Conservation (phyloP, 2,329 filamentous ascomycete genomes). For the Colletotrichum tanaceti region DNA sequence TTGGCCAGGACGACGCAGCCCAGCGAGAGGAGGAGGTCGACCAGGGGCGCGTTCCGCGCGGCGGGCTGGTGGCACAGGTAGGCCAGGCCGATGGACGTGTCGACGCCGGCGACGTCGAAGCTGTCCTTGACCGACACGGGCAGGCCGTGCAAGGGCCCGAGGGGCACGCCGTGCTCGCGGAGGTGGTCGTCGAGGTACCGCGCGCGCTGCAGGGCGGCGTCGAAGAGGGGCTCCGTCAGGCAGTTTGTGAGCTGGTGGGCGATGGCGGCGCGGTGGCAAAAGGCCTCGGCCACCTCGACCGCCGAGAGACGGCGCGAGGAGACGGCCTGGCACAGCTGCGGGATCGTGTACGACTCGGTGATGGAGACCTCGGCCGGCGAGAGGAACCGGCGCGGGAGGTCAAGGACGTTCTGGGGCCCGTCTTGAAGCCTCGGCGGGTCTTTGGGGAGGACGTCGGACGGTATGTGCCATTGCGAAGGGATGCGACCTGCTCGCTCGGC, state of each 20-base stretch:
- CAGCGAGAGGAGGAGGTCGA: constrained; percentile 47
- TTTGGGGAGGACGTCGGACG: constrained; percentile 1
- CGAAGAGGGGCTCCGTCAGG: constrained; percentile 64
- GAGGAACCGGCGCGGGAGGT: constrained; percentile 19
- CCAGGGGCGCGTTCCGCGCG: constrained; percentile 45
- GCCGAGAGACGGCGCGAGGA: constrained; percentile 3
- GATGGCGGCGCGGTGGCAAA: constrained; percentile 45
- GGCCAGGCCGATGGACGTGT: constrained; percentile 57
- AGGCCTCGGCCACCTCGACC: constrained; percentile 17
- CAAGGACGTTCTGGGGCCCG: constrained; percentile 28
- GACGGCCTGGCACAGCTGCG: constrained; percentile 15
- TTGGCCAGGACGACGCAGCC: constrained; percentile 43
- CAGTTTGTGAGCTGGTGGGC: constrained; percentile 70
- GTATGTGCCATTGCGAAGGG: constrained; percentile 30
- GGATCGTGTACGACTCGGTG: constrained; percentile 20
- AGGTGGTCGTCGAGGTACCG: constrained; percentile 60
- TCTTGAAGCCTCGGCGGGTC: constrained; percentile 18
- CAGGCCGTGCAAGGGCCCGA: constrained; percentile 72
- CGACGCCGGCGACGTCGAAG: constrained; percentile 57
- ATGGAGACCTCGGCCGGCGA: constrained; percentile 22
- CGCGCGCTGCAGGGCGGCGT: constrained; percentile 60
- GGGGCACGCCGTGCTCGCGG: constrained; percentile 52
- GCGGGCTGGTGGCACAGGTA: constrained; percentile 49
- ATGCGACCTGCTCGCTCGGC: constrained; percentile 21
- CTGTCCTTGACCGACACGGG: constrained; percentile 65